These are phyloP conservation scores for Holtermanniella nyarrowii DNA, from an alignment of 768 basidiomycete genomes.

Conservation along the genomic window DNA sequence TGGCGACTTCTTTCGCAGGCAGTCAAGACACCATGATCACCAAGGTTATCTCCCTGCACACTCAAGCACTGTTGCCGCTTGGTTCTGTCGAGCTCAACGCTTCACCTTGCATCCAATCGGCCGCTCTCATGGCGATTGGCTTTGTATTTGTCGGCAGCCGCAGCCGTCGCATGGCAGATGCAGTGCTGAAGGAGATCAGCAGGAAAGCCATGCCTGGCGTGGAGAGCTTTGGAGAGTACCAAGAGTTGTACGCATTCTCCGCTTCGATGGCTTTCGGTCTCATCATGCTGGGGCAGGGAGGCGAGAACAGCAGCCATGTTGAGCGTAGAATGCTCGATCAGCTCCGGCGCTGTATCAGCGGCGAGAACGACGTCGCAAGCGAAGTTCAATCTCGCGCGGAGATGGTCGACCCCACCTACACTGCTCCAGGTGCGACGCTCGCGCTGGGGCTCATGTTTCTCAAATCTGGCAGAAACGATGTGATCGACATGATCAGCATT, in stretches of 20 bases:
- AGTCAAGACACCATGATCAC: constrained; percentile 78
- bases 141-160: constrained; percentile 79
- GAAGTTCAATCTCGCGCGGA: constrained; percentile 8
- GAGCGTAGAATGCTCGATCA: constrained; percentile 61
- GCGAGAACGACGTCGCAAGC: constrained; percentile 45
- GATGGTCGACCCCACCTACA: constrained; percentile 72
- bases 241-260: constrained; percentile 83
- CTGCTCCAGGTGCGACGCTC: constrained; percentile 81
- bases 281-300: constrained; percentile 86
- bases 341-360: constrained; percentile 65
- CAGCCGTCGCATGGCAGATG: constrained; percentile 84
- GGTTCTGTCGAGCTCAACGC: constrained; percentile 82
- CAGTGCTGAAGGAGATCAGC: constrained; percentile 73
- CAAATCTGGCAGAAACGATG: constrained; percentile 67
- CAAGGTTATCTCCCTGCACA: constrained; percentile 82
- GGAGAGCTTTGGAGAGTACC: constrained; percentile 75
- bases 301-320: constrained; percentile 55
- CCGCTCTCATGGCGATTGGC: constrained; percentile 77
- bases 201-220: constrained; percentile 65
- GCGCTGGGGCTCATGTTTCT: constrained; percentile 90
- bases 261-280: constrained; percentile 87
- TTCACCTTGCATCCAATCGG: constrained; percentile 75
- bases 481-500: constrained; percentile 73
- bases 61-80: constrained; percentile 79
- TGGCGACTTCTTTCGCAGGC: constrained; percentile 81